Base-by-base conservation (phyloP, 495 filamentous ascomycete species). In the Penicillium crystallinum region DNA sequence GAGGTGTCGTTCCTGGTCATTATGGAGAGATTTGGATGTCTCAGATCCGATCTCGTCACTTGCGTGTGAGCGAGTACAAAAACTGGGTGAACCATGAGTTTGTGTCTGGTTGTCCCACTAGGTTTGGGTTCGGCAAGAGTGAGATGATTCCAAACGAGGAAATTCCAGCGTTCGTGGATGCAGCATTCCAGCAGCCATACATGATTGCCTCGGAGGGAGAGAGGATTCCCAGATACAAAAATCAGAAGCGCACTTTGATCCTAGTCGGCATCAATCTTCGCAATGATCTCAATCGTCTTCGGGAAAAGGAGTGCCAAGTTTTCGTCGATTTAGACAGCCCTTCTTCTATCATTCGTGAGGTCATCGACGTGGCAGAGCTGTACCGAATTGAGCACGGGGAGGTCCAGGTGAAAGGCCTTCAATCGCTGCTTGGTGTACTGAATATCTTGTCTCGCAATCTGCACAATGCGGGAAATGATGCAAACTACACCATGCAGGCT, bases 381-480 rank as follows among this genome's bases (percentile, higher is more conserved):
- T 88, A 83, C 67, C 82, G 79, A 45, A 77, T 76, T 14, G 70
- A 82, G 37, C 70, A 70, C 27, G 69, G 70, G 6, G 78, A 80
- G 25, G 29, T 45, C 3, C 69, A 86, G 17, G 44, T 66, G 3
- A 73, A 75, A 18, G 79, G 76, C 2, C 79, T 98, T 14, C 77
- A 65, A 2, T 61, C 29, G 11, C 68, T 95, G n/a, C 77, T 95
- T 25, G 51, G 61, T 39, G 77, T 81, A n/a, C 63, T 95, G 29
- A 82, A 74, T 10, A 77, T 95, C 11, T 59, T 64, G 1, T 78
- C 69, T 6, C 77, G 76, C 70, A 70, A 91, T 56, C 71, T 91
- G 37, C 93, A 98, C 68, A 97, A 97, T 58, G 93, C 87, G 35
- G 84, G 93, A n/a, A 98, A 98, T 63, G 93, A 98, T 62, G 93